Percentiles rank a stretch among this genome's conserved stretches.
Conservation (phyloP, 2,329 filamentous ascomycete genomes). For the Aspergillus udagawae region DNA sequence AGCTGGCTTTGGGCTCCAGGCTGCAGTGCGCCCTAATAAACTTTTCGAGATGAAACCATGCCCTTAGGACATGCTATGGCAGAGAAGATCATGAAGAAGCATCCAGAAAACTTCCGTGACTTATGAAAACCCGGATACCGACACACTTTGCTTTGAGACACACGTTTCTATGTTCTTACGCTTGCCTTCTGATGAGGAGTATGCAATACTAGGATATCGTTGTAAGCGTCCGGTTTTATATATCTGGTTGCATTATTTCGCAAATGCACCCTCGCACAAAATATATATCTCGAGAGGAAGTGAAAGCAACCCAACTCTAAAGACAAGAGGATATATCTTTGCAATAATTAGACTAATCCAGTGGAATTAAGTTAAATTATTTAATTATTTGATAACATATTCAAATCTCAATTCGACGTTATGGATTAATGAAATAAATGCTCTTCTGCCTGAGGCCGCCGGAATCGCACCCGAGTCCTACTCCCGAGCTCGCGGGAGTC, state of each 20-base stretch:
- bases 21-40: not conserved
- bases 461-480: not conserved
- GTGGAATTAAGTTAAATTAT: not conserved
- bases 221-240: too few relatives aligned
- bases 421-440: not conserved
- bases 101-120: not conserved
- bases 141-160: not conserved
- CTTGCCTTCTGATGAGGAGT: too few relatives aligned
- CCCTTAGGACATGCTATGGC: not conserved
- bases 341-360: not conserved
- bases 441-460: not conserved
- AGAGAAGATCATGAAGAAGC: not conserved
- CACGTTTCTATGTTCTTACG: not conserved
- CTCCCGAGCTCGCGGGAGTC: not conserved
- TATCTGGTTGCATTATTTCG: too few relatives aligned
- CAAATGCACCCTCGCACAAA: accelerated
- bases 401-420: not conserved
- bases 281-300: not conserved
- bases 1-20: too few relatives aligned
- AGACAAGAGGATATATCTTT: not conserved
- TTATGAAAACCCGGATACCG: not conserved
- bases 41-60: too few relatives aligned
- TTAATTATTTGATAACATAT: not conserved
- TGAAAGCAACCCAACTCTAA: too few relatives aligned
- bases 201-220: not conserved